Conservation (phyloP, 2,329 filamentous ascomycete genomes). For the Colletotrichum cereale region DNA sequence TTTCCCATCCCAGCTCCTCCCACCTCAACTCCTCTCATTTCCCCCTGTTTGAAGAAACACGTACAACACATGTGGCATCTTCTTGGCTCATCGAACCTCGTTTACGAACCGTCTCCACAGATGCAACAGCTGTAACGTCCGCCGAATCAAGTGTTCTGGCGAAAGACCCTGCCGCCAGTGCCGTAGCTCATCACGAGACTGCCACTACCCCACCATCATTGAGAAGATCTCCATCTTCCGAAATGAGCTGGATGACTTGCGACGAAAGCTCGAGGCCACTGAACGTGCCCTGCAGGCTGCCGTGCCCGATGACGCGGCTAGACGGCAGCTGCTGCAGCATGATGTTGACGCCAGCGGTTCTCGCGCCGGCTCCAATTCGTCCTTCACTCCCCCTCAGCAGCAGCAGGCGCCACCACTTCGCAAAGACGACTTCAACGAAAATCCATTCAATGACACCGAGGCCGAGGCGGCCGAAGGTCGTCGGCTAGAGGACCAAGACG, state of each 20-base stretch:
- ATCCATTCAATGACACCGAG: slow-evolving; percentile 33
- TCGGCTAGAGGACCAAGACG: slow-evolving; percentile 58
- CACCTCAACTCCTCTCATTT: background rate
- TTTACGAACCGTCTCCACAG: slow-evolving; percentile 46
- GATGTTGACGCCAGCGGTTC: slow-evolving; percentile 41
- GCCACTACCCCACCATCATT: slow-evolving; percentile 59
- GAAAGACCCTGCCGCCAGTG: slow-evolving; percentile 63
- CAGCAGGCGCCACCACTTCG: background rate
- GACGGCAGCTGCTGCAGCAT: slow-evolving; percentile 50
- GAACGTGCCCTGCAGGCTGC: slow-evolving; percentile 54
- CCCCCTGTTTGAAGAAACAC: background rate
- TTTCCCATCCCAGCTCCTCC: background rate
- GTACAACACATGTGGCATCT: background rate
- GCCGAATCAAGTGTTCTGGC: slow-evolving; percentile 65
- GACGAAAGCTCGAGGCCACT: slow-evolving; percentile 54
- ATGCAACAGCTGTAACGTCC: slow-evolving; percentile 66
- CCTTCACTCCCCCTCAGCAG: slow-evolving; percentile 42
- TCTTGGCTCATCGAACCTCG: background rate
- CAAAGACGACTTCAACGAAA: slow-evolving; percentile 14
- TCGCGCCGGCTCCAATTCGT: slow-evolving; percentile 33
- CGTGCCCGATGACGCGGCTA: slow-evolving; percentile 51
- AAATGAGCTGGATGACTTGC: slow-evolving; percentile 57
- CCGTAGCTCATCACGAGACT: slow-evolving; percentile 56
- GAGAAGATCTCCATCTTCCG: slow-evolving; percentile 59
- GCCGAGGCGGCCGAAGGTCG: slow-evolving; percentile 52